Conservation (phyloP, 345 rosid species). For the Fremontodendron californicum region DNA sequence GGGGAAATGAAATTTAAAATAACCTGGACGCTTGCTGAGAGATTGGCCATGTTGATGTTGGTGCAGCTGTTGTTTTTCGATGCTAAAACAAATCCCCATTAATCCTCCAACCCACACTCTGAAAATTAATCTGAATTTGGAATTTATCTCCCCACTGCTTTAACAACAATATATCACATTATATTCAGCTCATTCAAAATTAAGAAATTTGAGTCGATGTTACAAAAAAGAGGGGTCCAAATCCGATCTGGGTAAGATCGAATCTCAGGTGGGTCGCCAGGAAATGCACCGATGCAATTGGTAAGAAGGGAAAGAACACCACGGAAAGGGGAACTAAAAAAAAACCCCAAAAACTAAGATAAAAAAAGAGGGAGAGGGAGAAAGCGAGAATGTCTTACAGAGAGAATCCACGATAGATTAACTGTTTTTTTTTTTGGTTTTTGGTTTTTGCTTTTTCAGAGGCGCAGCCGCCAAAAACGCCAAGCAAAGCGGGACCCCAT, state of each 20-base stretch:
- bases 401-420: conserved; percentile 22
- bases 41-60: conserved; percentile 7
- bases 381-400: conserved; percentile 26
- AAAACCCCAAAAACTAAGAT: neutral
- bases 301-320: neutral
- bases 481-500: conserved; percentile 25
- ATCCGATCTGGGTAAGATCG: conserved; percentile 8
- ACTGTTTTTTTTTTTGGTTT: neutral
- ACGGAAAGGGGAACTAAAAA: neutral
- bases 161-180: neutral
- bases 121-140: neutral
- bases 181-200: neutral
- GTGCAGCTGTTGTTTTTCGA: conserved; percentile 20
- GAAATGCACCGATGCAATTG: conserved; percentile 1
- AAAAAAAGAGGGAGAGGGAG: neutral
- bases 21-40: conserved; percentile 9
- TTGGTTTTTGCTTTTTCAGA: conserved; percentile 7
- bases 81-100: conserved; percentile 45
- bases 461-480: conserved; percentile 43
- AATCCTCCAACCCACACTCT: conserved; percentile 5
- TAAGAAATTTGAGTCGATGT: neutral
- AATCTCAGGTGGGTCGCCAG: conserved; percentile 3
- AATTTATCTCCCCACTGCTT: neutral
- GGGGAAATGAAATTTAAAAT: neutral
- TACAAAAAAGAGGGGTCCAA: neutral